Base-by-base conservation (phyloP, 2,329 filamentous ascomycete genomes). In the Penicillium sumatraense region DNA sequence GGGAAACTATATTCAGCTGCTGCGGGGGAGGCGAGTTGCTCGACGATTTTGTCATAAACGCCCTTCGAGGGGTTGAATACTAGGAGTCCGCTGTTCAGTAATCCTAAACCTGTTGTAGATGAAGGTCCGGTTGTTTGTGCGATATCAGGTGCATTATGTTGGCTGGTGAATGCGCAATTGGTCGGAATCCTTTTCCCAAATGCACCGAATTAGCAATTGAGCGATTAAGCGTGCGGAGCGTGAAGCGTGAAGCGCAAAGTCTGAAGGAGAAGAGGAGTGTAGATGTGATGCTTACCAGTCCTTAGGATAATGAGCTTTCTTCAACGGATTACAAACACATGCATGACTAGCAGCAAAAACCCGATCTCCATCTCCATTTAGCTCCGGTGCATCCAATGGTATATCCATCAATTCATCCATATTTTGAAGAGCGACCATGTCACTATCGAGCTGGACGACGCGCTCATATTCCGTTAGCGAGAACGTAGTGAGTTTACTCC, bases 351-450 rank as follows among this genome's bases (percentile, higher is more conserved):
- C 90, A 1, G 90, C 91, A 73, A 96, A 93, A 27, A 96, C 89
- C 41, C 83, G 81, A 41, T 81, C 70, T 20, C 88, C 85, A n/a
- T 76, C 77, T 10, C 65, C 86, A 2, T 65, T 27, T 35, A 27
- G 55, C 36, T 75, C 77, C 0, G 83, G 78, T 18, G 77, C 68
- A 72, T 93, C 90, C 42, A 96, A 83, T 58, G 84, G 78, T 46
- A 96, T 65, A n/a, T 90, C 86, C 90, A 96, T 96, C 63, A 96
- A 79, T 77, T 96, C 91, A 72, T 96, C 92, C 90, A 96, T 96
- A 75, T 96, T 96, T 66, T 81, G 81, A 61, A 88, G 75, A 7
- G 91, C 86, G 47, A 96, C 77, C 91, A 96, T 96, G 77, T 96
- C 92, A 68, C 88, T 89, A 76, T 96, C 92, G 51, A 96, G 81